These are phyloP conservation scores for Posidonia australis DNA, from an alignment of 106 monocot species.

Conservation along the genomic window DNA sequence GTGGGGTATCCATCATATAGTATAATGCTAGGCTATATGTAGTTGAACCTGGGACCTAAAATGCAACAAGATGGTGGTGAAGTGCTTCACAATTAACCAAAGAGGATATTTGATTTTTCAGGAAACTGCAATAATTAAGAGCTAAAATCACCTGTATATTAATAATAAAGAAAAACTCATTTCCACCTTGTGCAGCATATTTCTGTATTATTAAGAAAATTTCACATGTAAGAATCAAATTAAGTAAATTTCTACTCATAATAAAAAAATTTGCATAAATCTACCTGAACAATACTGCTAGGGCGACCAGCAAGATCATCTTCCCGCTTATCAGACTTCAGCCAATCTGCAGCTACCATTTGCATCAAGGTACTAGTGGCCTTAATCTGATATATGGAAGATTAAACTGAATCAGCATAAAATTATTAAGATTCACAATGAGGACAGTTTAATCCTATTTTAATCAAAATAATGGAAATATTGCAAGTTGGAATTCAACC, in stretches of 20 bases:
- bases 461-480: background rate
- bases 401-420: background rate
- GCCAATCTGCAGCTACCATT: conserved; percentile 95
- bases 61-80: background rate
- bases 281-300: conserved; percentile 88
- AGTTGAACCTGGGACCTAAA: conserved; percentile 80
- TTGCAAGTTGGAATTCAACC: background rate
- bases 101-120: too few relatives aligned
- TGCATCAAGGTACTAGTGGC: conserved; percentile 78
- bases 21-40: conserved; percentile 78
- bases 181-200: conserved; percentile 62
- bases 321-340: conserved; percentile 89
- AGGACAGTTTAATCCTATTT: too few relatives aligned
- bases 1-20: conserved; percentile 72
- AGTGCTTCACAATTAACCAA: too few relatives aligned
- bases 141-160: conserved; percentile 70
- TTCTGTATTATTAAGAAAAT: conserved; percentile 41
- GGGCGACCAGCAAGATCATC: conserved; percentile 80
- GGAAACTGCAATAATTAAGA: conserved; percentile 18
- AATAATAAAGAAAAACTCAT: conserved; percentile 78
- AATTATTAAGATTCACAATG: background rate
- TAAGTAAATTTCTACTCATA: background rate
- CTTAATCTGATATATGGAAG: conserved; percentile 46
- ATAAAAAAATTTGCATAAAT: background rate
- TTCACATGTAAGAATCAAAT: background rate